Conservation (phyloP, 2,329 filamentous ascomycete species). For the Cladorrhinum sp. region DNA sequence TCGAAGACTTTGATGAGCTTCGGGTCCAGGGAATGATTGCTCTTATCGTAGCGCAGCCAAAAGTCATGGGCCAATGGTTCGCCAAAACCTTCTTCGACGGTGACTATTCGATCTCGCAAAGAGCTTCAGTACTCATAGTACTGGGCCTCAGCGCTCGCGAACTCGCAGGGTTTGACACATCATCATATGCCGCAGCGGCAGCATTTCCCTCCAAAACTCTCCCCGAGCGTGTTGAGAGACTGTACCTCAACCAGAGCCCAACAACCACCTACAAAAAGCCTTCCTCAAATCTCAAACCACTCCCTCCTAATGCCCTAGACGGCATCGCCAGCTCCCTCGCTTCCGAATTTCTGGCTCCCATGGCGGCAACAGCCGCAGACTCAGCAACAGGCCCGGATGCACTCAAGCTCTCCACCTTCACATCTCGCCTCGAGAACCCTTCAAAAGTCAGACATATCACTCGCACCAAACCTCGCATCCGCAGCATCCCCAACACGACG, state of each 20-base stretch:
- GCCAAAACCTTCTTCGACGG: conserved; percentile 83
- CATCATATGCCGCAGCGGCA: conserved; percentile 46
- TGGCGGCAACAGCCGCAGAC: conserved; percentile 80
- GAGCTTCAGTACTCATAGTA: conserved; percentile 75
- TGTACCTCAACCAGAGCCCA: conserved; percentile 53
- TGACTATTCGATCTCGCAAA: conserved; percentile 84
- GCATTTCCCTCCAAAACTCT: conserved; percentile 80
- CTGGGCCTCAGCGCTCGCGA: conserved; percentile 81
- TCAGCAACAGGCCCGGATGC: conserved; percentile 73
- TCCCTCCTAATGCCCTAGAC: conserved; percentile 61
- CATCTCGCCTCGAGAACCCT: conserved; percentile 58
- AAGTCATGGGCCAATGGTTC: conserved; percentile 79
- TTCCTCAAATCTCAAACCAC: conserved; percentile 45
- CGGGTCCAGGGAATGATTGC: conserved; percentile 80
- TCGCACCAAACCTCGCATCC: conserved; percentile 37
- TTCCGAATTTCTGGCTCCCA: conserved; percentile 70
- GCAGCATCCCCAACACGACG: conserved; percentile 70
- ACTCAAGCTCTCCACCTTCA: conserved; percentile 88
- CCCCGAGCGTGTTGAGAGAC: conserved; percentile 66
- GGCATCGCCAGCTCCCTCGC: conserved; percentile 66
- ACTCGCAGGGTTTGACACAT: conserved; percentile 70
- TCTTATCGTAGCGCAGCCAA: conserved; percentile 71
- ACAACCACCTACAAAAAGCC: conserved; percentile 23
- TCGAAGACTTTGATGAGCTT: conserved; percentile 72
- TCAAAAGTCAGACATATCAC: conserved; percentile 30